Percentiles rank a stretch among this genome's conserved stretches.
These are phyloP conservation scores for Sphagnum tenellum DNA, from an alignment of 225 moss, liverwort and hornwort species.

Conservation along the genomic window DNA sequence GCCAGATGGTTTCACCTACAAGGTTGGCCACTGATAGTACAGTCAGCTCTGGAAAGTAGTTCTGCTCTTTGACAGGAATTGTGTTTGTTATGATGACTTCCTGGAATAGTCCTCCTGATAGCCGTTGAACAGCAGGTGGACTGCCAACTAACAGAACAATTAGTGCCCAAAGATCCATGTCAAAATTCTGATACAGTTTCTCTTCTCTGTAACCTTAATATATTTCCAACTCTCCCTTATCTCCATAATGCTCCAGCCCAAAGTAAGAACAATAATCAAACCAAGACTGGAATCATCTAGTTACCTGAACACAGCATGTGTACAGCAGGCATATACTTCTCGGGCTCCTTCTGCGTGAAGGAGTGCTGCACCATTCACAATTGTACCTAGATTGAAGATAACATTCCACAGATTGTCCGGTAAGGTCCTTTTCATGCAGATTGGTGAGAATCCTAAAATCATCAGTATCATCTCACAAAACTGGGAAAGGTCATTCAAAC, in stretches of 20 bases:
- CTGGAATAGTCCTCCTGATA: constrained; percentile 86
- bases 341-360: constrained; percentile 87
- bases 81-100: constrained; percentile 88
- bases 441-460: not conserved
- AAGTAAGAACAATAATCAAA: too few relatives aligned
- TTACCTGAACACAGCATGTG: constrained; percentile 94
- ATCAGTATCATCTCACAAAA: not conserved
- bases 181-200: too few relatives aligned
- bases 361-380: constrained; percentile 86
- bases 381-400: constrained; percentile 41
- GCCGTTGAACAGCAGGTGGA: constrained; percentile 79
- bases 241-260: too few relatives aligned
- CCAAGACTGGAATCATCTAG: not conserved
- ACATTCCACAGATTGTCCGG: too few relatives aligned
- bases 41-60: constrained; percentile 81
- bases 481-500: not conserved
- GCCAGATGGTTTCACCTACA: constrained; percentile 92
- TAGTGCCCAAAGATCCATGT: too few relatives aligned
- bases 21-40: constrained; percentile 88
- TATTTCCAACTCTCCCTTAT: too few relatives aligned
- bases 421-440: too few relatives aligned
- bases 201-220: too few relatives aligned
- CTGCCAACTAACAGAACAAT: constrained; percentile 18
- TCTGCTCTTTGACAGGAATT: constrained; percentile 63
- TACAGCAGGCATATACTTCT: constrained; percentile 96